Conservation (phyloP, 768 basidiomycete species). For the Zangia roseola region DNA sequence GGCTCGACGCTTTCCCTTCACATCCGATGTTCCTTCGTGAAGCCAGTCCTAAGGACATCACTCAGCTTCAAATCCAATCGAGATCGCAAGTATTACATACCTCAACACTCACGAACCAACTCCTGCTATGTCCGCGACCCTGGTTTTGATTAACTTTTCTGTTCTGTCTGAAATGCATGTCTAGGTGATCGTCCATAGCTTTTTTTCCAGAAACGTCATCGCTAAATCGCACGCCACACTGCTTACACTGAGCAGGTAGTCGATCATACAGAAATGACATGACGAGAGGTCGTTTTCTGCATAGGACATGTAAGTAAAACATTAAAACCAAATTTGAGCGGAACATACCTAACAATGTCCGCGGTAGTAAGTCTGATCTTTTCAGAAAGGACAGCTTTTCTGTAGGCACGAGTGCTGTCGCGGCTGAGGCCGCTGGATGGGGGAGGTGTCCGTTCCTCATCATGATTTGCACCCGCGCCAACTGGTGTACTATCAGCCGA, state of each 20-base stretch:
- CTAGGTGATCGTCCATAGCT: slow-evolving; percentile 82
- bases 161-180: slow-evolving; percentile 96
- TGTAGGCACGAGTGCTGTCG: slow-evolving; percentile 56
- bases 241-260: slow-evolving; percentile 83
- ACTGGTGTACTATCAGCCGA: slow-evolving; percentile 51
- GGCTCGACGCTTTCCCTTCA: slow-evolving; percentile 69
- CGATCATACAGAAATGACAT: slow-evolving; percentile 70
- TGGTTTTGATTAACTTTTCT: slow-evolving; percentile 73
- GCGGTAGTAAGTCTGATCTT: slow-evolving; percentile 59
- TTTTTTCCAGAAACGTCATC: slow-evolving; percentile 72
- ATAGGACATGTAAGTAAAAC: slow-evolving; percentile 21
- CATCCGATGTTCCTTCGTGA: slow-evolving; percentile 56
- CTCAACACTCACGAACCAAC: slow-evolving; percentile 84
- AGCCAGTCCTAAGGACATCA: slow-evolving; percentile 77
- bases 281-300: slow-evolving; percentile 51
- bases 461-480: slow-evolving; percentile 41
- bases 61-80: slow-evolving; percentile 11
- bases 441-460: slow-evolving; percentile 29
- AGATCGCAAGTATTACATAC: slow-evolving; percentile 43
- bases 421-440: slow-evolving; percentile 39
- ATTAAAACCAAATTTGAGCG: neutral
- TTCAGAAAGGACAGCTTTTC: slow-evolving; percentile 56
- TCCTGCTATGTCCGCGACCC: slow-evolving; percentile 84
- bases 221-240: slow-evolving; percentile 87
- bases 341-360: slow-evolving; percentile 70